Percentiles rank a stretch among this genome's conserved stretches.
These are phyloP conservation scores for Scutellaria barbata DNA, from an alignment of 257 asterid genomes.

Conservation along the genomic window DNA sequence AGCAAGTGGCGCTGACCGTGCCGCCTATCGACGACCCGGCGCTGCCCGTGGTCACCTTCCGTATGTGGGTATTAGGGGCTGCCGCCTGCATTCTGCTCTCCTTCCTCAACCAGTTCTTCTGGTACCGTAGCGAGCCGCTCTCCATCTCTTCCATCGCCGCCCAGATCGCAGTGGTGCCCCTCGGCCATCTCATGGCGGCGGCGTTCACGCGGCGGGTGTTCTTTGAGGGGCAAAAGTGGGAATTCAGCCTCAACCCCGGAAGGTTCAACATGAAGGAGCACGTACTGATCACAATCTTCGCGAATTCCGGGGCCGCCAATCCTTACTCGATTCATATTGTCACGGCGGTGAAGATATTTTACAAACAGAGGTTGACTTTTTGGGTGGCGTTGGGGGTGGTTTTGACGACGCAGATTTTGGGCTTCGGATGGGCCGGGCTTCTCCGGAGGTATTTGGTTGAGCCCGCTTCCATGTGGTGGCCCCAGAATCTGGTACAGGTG, in stretches of 20 bases:
- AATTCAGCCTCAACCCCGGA: slow-evolving; percentile 78
- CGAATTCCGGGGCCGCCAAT: slow-evolving; percentile 84
- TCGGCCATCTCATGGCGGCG: slow-evolving; percentile 85
- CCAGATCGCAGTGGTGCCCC: slow-evolving; percentile 86
- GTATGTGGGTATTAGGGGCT: slow-evolving; percentile 74
- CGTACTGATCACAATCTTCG: slow-evolving; percentile 83
- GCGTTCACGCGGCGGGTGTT: slow-evolving; percentile 57
- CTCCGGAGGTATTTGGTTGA: slow-evolving; percentile 84
- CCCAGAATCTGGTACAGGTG: slow-evolving; percentile 91
- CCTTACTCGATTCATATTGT: slow-evolving; percentile 87
- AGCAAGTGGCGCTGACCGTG: slow-evolving; percentile 85
- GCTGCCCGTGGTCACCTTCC: slow-evolving; percentile 78
- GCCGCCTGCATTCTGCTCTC: slow-evolving; percentile 73
- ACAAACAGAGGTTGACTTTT: slow-evolving; percentile 63
- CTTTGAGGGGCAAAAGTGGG: slow-evolving; percentile 64
- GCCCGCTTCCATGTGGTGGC: slow-evolving; percentile 99
- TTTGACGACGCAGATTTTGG: slow-evolving; percentile 75
- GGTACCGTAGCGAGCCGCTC: slow-evolving; percentile 91
- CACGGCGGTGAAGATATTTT: slow-evolving; percentile 80
- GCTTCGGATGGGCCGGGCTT: slow-evolving; percentile 94
- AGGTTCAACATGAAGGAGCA: slow-evolving; percentile 84
- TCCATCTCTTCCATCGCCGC: slow-evolving; percentile 80
- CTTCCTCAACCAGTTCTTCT: slow-evolving; percentile 91
- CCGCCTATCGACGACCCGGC: slow-evolving; percentile 66
- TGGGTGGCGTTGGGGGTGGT: slow-evolving; percentile 83